Base-by-base conservation (phyloP, 495 filamentous ascomycete genomes). In the Sordaria brevicollis region DNA sequence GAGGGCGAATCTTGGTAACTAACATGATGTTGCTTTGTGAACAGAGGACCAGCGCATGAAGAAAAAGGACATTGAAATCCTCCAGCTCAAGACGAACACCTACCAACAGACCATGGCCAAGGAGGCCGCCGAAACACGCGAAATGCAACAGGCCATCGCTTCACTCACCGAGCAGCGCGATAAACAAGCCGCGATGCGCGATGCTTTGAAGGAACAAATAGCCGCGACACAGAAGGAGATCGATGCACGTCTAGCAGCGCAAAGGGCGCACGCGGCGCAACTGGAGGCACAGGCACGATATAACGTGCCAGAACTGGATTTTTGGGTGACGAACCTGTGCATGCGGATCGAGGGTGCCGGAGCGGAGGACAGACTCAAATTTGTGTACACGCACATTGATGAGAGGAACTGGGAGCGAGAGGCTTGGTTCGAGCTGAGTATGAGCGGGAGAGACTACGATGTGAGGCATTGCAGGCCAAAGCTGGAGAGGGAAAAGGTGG, bases 291-390 rank as follows among this genome's bases (percentile, higher is more conserved):
- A 97, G 79, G 85, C 90, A 38, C 86, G 92, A 49, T 90, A 91
- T 71, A 97, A 98, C 79, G 86, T 90, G 54, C 95, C 95, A 3
- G 95, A 99, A 79, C 84, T 98, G 41, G 90, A 93, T 41, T 98
- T 99, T 79, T 99, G 96, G 96, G 89, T 96, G 76, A 90, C 91
- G 69, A 93, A 93, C 77, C 82, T 99, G 71, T 91, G 94, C 70
- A 74, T 98, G 81, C 84, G 90, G 66, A 94, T 99, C 76, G 94
- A 98, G 78, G 95, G 95, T 4, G 91, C 91, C 0, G 94, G 94
- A 0, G 84, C 86, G 66, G 89, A 91, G 68, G 94, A 97, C 80
- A 84, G 92, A 39, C 83, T 99, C 71, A 96, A 94, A 79, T 96
- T 99, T 82, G 87, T 93, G 5, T 99, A 91, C 77, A 93, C 87